These are phyloP conservation scores for Letharia lupina DNA, from an alignment of 495 filamentous ascomycete species.

Conservation along the genomic window DNA sequence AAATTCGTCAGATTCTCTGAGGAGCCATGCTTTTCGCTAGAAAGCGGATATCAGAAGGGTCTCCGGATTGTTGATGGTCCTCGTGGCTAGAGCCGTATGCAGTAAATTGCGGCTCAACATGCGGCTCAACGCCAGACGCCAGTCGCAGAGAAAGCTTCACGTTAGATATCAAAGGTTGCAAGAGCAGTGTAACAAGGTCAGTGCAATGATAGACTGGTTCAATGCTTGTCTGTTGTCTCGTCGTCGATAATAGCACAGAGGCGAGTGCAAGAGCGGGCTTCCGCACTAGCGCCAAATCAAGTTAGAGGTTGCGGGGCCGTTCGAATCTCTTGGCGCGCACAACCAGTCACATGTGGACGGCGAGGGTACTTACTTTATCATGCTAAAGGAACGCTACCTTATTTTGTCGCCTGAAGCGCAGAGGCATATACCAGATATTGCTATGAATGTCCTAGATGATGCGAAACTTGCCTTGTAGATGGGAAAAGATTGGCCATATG, in stretches of 20 bases:
- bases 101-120: constrained; percentile 16
- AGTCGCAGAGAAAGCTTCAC: background rate
- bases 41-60: background rate
- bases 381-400: background rate
- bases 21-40: background rate
- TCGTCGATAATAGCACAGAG: constrained; percentile 8
- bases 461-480: background rate
- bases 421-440: background rate
- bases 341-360: background rate
- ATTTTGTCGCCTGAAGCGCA: background rate
- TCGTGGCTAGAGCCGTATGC: constrained; percentile 14
- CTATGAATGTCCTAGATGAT: background rate
- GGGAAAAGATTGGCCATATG: background rate
- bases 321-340: background rate
- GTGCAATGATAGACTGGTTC: background rate
- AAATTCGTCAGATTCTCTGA: background rate
- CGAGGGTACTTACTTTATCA: background rate
- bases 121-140: constrained; percentile 1
- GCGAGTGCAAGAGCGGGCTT: constrained; percentile 16
- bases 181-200: background rate
- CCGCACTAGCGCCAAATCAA: constrained; percentile 1
- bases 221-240: constrained; percentile 5
- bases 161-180: background rate
- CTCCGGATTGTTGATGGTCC: constrained; percentile 2
- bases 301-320: constrained; percentile 5